Evolutionary conservation across 169 alveolate species (phyloP).

Genomic region (Plasmodium billcollinsi): DNA sequence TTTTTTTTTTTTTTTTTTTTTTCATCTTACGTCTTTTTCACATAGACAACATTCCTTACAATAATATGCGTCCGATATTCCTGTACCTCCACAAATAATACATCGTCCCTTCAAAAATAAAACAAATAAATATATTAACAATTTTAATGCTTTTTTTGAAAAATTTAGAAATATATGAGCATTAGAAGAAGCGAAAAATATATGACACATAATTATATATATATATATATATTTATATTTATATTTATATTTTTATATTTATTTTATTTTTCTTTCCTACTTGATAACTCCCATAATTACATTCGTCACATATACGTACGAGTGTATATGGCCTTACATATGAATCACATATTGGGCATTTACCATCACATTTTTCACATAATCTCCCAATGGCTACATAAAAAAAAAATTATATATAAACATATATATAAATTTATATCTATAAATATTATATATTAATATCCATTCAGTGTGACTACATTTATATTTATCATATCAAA

Average conservation of each 20-base stretch:
- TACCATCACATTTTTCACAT: slow-evolving; percentile 99
- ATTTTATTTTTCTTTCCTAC: slow-evolving; percentile 41
- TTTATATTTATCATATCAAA: not conserved
- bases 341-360: slow-evolving; percentile 99
- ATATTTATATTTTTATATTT: not conserved
- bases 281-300: slow-evolving; percentile 98
- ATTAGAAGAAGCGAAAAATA: not conserved
- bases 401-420: not conserved
- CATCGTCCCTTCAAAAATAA: slow-evolving; percentile 95
- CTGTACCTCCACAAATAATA: slow-evolving; percentile 98
- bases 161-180: not conserved
- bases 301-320: slow-evolving; percentile 98
- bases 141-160: no score
- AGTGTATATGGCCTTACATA: slow-evolving; percentile 97
- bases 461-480: no score
- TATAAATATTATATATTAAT: not conserved
- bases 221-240: not conserved
- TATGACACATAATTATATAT: not conserved
- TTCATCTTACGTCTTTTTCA: slow-evolving; percentile 95
- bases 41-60: slow-evolving; percentile 98
- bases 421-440: not conserved
- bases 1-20: not conserved
- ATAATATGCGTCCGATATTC: slow-evolving; percentile 98
- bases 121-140: not conserved
- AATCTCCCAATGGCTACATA: slow-evolving; percentile 96